A percentile compares a stretch with the other conserved stretches of the same genome.
phyloP scores from a whole-genome alignment of 2,329 filamentous ascomycete genomes.

The Alternaria sp. region DNA sequence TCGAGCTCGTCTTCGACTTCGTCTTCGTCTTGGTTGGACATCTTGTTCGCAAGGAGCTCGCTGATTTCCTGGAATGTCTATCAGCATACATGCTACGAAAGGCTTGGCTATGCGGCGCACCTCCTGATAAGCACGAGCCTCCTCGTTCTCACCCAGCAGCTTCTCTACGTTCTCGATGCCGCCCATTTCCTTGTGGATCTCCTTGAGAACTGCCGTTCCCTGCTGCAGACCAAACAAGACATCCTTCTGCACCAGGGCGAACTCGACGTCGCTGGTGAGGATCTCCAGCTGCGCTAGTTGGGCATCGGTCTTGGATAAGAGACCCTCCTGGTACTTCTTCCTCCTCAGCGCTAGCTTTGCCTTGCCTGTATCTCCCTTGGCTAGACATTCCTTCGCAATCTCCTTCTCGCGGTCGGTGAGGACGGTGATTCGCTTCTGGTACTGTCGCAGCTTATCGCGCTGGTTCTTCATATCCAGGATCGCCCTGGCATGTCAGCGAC shows the following conservation, averaged over 20 bases:
- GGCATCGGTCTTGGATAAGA: slow-evolving; percentile 86
- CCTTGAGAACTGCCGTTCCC: slow-evolving; percentile 85
- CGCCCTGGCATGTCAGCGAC: slow-evolving; percentile 65
- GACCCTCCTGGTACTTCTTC: slow-evolving; percentile 95
- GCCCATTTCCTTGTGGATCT: slow-evolving; percentile 96
- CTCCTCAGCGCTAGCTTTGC: slow-evolving; percentile 88
- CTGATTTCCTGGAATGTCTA: slow-evolving; percentile 76
- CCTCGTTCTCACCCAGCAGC: slow-evolving; percentile 89
- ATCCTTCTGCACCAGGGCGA: slow-evolving; percentile 96
- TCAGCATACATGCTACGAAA: slow-evolving; percentile 2
- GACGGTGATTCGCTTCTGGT: slow-evolving; percentile 87
- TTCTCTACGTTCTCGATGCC: slow-evolving; percentile 94
- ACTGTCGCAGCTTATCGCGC: slow-evolving; percentile 95
- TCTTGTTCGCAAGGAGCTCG: slow-evolving; percentile 85
- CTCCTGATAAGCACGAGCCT: slow-evolving; percentile 90
- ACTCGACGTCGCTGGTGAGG: slow-evolving; percentile 88
- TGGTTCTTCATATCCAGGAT: slow-evolving; percentile 98
- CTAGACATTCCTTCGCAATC: slow-evolving; percentile 83
- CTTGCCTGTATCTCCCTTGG: slow-evolving; percentile 77
- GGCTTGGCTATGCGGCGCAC: slow-evolving; percentile 56
- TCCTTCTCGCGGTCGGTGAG: slow-evolving; percentile 88
- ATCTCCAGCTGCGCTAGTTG: slow-evolving; percentile 95
- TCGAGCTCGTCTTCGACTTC: slow-evolving; percentile 96
- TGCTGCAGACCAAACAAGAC: slow-evolving; percentile 91
- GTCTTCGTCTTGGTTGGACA: slow-evolving; percentile 95